These are phyloP conservation scores for Fraxinus greggii DNA, from an alignment of 305 asterid genomes.

Conservation along the genomic window DNA sequence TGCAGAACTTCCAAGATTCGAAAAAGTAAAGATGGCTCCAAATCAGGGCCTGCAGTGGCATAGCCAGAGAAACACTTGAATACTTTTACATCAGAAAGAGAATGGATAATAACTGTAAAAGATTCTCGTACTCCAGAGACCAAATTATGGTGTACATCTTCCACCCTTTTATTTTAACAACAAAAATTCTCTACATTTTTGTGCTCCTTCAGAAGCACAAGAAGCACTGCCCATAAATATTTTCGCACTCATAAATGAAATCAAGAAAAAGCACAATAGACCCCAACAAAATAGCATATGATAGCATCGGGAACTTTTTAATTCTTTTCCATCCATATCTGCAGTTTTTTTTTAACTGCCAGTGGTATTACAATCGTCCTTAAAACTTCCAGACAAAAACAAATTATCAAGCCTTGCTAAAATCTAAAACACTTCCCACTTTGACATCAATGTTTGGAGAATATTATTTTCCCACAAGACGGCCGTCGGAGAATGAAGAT, in stretches of 20 bases:
- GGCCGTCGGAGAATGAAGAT: background rate
- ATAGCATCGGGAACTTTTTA: background rate
- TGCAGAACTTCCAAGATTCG: slow-evolving; percentile 76
- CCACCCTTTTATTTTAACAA: background rate
- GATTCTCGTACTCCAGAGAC: background rate
- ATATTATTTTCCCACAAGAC: background rate
- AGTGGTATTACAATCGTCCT: background rate
- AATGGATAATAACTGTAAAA: background rate
- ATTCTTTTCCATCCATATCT: background rate
- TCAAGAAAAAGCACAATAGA: background rate
- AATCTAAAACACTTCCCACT: background rate
- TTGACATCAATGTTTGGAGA: background rate
- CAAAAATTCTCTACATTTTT: slow-evolving; percentile 2
- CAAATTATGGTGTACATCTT: background rate
- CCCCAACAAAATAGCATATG: background rate
- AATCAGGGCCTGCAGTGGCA: slow-evolving; percentile 54
- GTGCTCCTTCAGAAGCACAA: slow-evolving; percentile 8
- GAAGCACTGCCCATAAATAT: background rate
- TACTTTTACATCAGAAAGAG: background rate
- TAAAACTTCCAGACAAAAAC: background rate
- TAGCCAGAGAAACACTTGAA: slow-evolving; percentile 18
- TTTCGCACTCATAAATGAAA: background rate
- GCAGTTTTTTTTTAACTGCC: background rate
- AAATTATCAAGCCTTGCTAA: background rate
- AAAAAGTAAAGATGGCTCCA: slow-evolving; percentile 46